Conservation (phyloP, 306 rosid genomes). For the Prosopis cineraria region DNA sequence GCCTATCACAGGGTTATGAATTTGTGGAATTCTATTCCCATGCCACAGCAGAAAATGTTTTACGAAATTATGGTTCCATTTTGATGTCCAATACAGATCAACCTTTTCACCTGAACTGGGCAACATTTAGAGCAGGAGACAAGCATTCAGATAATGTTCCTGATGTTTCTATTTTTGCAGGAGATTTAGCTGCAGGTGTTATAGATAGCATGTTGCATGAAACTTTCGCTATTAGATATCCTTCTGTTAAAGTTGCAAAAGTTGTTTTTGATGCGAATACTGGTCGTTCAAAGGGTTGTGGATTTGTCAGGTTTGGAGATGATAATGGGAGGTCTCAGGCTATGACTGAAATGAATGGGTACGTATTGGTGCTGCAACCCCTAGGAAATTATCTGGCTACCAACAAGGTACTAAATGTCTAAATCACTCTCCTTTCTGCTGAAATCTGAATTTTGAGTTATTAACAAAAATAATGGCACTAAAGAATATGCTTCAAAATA, state of each 20-base stretch:
- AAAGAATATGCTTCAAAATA: constrained; percentile 6
- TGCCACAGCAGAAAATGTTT: constrained; percentile 86
- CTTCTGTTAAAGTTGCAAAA: constrained; percentile 95
- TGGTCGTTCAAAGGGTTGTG: constrained; percentile 98
- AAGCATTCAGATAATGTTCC: constrained; percentile 88
- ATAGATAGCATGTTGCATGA: constrained; percentile 83
- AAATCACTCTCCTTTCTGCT: constrained; percentile 27
- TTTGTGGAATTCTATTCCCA: constrained; percentile 85
- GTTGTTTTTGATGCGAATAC: constrained; percentile 96
- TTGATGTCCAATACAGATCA: constrained; percentile 90
- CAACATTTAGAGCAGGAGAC: constrained; percentile 88
- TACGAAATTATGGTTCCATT: constrained; percentile 70
- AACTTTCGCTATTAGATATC: constrained; percentile 77
- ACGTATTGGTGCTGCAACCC: constrained; percentile 99
- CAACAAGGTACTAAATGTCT: constrained; percentile 78
- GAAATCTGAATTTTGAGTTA: constrained; percentile 18
- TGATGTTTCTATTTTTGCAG: constrained; percentile 97
- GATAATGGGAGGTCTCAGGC: constrained; percentile 90
- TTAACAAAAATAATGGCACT: background rate
- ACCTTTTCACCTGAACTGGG: constrained; percentile 97
- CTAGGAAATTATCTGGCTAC: constrained; percentile 90
- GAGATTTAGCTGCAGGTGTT: constrained; percentile 98
- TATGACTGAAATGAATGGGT: constrained; percentile 96
- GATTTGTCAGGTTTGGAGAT: constrained; percentile 96
- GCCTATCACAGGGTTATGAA: constrained; percentile 94